These are phyloP conservation scores for Phylloporus sp. DNA, from an alignment of 768 basidiomycete species.

Conservation along the genomic window DNA sequence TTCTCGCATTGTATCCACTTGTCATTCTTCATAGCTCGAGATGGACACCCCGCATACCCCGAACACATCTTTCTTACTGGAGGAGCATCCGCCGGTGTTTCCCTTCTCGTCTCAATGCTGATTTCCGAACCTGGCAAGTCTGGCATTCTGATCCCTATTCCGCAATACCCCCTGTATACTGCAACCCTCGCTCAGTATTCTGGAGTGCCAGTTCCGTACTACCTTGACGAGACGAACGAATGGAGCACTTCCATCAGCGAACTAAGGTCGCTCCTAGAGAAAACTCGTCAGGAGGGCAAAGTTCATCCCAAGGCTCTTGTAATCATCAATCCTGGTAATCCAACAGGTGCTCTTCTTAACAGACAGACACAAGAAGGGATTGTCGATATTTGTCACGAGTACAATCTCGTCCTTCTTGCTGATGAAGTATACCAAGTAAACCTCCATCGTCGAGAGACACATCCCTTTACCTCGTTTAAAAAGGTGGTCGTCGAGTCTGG, in stretches of 20 bases:
- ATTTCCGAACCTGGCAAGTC: constrained; percentile 56
- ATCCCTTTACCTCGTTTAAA: constrained; percentile 93
- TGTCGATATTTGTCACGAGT: constrained; percentile 79
- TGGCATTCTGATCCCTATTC: constrained; percentile 92
- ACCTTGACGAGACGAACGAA: constrained; percentile 74
- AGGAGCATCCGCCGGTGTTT: constrained; percentile 94
- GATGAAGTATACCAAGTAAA: constrained; percentile 99
- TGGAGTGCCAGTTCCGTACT: constrained; percentile 83
- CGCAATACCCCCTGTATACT: constrained; percentile 97
- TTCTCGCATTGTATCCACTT: constrained; percentile 5
- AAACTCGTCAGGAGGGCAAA: constrained; percentile 56
- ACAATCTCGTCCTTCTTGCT: constrained; percentile 85
- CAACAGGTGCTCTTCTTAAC: constrained; percentile 84
- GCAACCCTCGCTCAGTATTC: constrained; percentile 84
- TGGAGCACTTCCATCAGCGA: constrained; percentile 79
- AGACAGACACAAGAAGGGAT: constrained; percentile 67
- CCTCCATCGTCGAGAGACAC: constrained; percentile 62
- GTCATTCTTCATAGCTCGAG: constrained; percentile 57
- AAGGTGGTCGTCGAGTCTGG: constrained; percentile 73
- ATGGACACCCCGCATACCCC: constrained; percentile 81
- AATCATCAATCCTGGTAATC: constrained; percentile 98
- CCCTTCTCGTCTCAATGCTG: constrained; percentile 76
- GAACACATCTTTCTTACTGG: constrained; percentile 90
- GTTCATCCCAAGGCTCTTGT: constrained; percentile 77
- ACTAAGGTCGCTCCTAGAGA: constrained; percentile 63